Base-by-base conservation (phyloP, 257 asterid genomes). In the Przewalskia tangutica region DNA sequence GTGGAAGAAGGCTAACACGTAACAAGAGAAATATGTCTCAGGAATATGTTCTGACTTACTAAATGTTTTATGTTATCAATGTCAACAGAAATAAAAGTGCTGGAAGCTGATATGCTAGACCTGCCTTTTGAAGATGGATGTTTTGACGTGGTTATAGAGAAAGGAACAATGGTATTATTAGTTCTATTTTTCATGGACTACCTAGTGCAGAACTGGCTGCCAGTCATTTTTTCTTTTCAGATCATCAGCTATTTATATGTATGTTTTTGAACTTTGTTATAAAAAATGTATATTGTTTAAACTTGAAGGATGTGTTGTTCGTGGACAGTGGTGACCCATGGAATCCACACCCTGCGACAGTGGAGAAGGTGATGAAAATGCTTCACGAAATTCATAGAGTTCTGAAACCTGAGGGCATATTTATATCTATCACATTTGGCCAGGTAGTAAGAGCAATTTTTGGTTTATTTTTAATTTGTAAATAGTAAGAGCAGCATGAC, bases 301-400 rank as follows among this genome's bases (percentile, higher is more conserved):
- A 81, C 81, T 18, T 85, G 89, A 88, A 95, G 99, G 99, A 95
- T 84, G 99, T 95, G 68, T 86, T 95, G 84, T 93, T 95, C 83
- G 99, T 95, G 83, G 97, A 95, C 89, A 88, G 98, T 80, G 98
- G 99, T 46, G 98, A 95, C 81, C 99, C 99, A 16, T 95, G 98
- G 99, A 92, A 91, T 83, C 99, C 99, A 17, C 92, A 87, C 86
- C 89, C 93, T 59, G 89, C 56, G 50, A 94, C 99, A 36, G 94
- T 86, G 50, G 83, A 91, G 83, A 91, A 83, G 59, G 98, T 94
- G 63, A 91, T 87, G 94, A 83, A 90, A 54, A 91, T 94, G 97
- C 99, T 95, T 85, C 92, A 87, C 81, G 96, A 91, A 85, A 86
- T 91, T 81, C 97, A 95, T 85, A 90, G 97, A 83, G 97, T 94